phyloP scores from a whole-genome alignment of 2,329 filamentous ascomycete species.

The Herpotrichia juniperi region DNA sequence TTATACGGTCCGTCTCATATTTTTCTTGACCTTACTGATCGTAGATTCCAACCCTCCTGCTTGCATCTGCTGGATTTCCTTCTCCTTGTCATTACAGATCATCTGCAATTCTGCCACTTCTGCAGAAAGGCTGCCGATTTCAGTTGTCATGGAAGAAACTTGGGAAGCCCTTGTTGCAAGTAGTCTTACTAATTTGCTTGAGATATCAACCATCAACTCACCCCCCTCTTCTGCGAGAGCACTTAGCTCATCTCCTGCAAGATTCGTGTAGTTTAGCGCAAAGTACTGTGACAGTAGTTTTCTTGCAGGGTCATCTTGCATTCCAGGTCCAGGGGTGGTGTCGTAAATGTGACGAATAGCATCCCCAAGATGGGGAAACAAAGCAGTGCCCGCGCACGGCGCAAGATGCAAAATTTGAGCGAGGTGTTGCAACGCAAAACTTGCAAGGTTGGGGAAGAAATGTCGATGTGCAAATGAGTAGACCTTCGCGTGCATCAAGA shows the following conservation, averaged over 20 bases:
- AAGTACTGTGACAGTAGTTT: constrained; percentile 5
- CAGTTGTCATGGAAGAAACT: not conserved
- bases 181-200: constrained; percentile 3
- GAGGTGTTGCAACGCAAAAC: constrained; percentile 3
- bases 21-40: no score
- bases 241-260: constrained; percentile 3
- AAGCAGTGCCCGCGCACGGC: not conserved
- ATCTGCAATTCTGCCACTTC: not conserved
- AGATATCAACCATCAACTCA: constrained; percentile 5
- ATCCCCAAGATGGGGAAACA: constrained; percentile 6
- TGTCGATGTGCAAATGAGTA: constrained; percentile 7
- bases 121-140: not conserved
- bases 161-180: not conserved
- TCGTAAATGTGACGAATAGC: constrained; percentile 9
- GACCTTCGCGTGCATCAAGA: constrained; percentile 4
- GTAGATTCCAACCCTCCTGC: not conserved
- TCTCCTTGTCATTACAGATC: not conserved
- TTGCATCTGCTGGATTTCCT: not conserved
- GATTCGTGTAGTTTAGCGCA: constrained; percentile 5
- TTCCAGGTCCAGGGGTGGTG: constrained; percentile 4
- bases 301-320: constrained; percentile 3
- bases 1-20: no score
- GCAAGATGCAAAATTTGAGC: constrained; percentile 5
- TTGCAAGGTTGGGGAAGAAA: constrained; percentile 4
- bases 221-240: not conserved